These are phyloP conservation scores for Pyrenochaeta sp. DNA, from an alignment of 2,329 filamentous ascomycete species.

Conservation along the genomic window DNA sequence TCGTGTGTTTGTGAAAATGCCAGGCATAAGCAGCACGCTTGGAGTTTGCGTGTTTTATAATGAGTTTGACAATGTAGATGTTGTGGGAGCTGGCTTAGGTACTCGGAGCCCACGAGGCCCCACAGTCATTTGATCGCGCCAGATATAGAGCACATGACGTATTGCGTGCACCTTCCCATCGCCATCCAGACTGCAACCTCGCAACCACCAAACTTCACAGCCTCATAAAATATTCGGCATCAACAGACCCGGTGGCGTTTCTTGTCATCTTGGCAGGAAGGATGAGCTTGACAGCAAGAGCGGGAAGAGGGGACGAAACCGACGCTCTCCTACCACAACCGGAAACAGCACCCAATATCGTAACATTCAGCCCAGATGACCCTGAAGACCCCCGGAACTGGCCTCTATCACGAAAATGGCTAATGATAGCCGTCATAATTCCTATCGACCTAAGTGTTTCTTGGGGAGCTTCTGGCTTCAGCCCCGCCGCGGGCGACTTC, in stretches of 20 bases:
- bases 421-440: constrained; percentile 46
- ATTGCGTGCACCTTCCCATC: neutral
- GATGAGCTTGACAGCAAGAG: neutral
- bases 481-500: constrained; percentile 54
- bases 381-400: constrained; percentile 48
- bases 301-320: constrained; percentile 7
- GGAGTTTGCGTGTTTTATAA: neutral
- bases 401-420: constrained; percentile 43
- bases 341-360: constrained; percentile 12
- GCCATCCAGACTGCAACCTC: neutral
- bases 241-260: neutral
- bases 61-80: neutral
- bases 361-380: constrained; percentile 28
- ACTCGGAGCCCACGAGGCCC: neutral
- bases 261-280: neutral
- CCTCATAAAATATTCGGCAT: neutral
- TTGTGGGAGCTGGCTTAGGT: neutral
- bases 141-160: neutral
- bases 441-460: constrained; percentile 48
- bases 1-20: too few species aligned
- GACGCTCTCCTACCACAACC: constrained; percentile 16
- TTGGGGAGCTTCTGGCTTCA: constrained; percentile 60
- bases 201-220: neutral
- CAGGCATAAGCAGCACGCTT: too few species aligned
- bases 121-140: constrained; percentile 1